Percentiles rank a stretch among this genome's conserved stretches.
Evolutionary conservation across 83 land plant genomes (phyloP).

Genomic region (Thuja plicata): DNA sequence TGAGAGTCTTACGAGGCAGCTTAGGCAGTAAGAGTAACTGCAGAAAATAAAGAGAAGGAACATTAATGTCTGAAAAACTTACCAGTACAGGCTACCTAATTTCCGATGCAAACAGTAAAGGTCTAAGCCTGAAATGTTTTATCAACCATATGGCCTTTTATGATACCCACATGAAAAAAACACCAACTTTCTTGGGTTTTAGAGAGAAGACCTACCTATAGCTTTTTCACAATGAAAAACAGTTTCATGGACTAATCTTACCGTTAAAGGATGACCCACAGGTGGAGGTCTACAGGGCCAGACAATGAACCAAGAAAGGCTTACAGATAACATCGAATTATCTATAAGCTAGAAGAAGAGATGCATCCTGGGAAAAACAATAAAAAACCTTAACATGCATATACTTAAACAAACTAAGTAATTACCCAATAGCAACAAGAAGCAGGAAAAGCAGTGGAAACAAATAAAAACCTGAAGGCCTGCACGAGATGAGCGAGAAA

Average conservation of each 20-base stretch:
- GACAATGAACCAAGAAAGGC: not conserved
- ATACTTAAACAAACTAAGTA: not conserved
- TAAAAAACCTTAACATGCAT: not conserved
- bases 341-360: too few relatives aligned
- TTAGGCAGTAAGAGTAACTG: not conserved
- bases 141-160: not conserved
- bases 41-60: not conserved
- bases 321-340: too few relatives aligned
- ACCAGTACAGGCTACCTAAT: not conserved
- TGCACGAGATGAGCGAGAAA: slow-evolving; percentile 9
- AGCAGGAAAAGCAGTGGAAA: not conserved
- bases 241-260: not conserved
- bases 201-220: not conserved
- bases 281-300: not conserved
- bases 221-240: not conserved
- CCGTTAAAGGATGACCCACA: not conserved
- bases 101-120: not conserved
- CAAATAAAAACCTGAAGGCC: slow-evolving; percentile 7
- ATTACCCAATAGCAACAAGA: not conserved
- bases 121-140: not conserved
- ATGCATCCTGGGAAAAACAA: not conserved
- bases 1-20: too few relatives aligned
- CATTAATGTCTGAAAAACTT: not conserved
- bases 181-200: not conserved
- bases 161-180: not conserved